phyloP scores from a whole-genome alignment of 371 early-diverging fungal genomes.

The Saksenaea vasiformis region DNA sequence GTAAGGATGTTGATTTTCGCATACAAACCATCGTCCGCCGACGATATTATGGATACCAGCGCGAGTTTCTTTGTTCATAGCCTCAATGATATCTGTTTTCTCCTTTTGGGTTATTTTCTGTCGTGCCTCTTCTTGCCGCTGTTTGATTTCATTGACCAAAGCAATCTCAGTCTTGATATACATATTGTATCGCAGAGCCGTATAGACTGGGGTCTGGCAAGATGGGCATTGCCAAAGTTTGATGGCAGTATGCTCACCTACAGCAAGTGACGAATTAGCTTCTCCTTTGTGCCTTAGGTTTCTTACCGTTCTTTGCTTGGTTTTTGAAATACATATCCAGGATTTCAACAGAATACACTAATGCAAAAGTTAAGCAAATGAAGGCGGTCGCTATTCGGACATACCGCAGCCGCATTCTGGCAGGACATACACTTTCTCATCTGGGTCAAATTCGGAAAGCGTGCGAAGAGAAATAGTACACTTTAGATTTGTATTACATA shows the following conservation, averaged over 20 bases:
- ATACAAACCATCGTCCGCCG: conserved; percentile 57
- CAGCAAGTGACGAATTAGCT: not conserved
- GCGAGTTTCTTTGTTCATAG: conserved; percentile 48
- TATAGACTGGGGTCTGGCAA: conserved; percentile 42
- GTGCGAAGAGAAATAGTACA: conserved; percentile 42
- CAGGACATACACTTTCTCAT: conserved; percentile 36
- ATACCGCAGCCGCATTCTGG: conserved; percentile 57
- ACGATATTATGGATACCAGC: conserved; percentile 36
- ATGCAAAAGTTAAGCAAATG: not conserved
- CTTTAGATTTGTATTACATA: conserved; percentile 23
- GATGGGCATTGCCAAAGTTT: conserved; percentile 54
- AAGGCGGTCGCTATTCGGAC: not conserved
- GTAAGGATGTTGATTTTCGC: conserved; percentile 52
- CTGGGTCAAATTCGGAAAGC: conserved; percentile 37
- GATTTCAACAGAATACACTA: conserved; percentile 43
- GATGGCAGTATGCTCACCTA: conserved; percentile 41
- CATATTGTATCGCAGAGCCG: conserved; percentile 40
- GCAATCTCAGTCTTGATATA: conserved; percentile 46
- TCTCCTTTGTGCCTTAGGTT: not conserved
- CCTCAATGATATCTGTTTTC: conserved; percentile 36
- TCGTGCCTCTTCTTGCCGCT: conserved; percentile 30
- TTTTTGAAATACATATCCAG: conserved; percentile 45
- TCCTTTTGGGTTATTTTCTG: conserved; percentile 32
- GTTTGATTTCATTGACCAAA: conserved; percentile 47
- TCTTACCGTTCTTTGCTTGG: conserved; percentile 38